phyloP scores from a whole-genome alignment of 371 early-diverging fungal genomes.

The Catenaria anguillulae region DNA sequence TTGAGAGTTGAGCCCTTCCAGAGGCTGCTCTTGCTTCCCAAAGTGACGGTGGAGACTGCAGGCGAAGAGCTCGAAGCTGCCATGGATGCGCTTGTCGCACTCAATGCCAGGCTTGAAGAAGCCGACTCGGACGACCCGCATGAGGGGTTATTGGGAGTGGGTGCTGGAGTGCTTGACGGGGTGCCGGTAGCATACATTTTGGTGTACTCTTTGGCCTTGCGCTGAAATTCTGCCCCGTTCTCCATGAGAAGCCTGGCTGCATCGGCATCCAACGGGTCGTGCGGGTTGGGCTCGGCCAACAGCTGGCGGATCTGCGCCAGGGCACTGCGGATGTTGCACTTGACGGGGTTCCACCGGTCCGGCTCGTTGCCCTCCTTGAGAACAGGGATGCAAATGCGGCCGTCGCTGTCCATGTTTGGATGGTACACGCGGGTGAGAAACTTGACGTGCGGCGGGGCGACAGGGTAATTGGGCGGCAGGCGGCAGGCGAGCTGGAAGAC shows the following conservation, averaged over 20 bases:
- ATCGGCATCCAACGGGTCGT: slow-evolving; percentile 70
- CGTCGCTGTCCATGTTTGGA: slow-evolving; percentile 82
- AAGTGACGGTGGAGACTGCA: too few species aligned
- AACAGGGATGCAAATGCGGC: slow-evolving; percentile 44
- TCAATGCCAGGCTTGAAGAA: too few species aligned
- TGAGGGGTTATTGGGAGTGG: too few species aligned
- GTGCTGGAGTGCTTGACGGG: too few species aligned
- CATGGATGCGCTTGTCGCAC: too few species aligned
- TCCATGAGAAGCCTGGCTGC: slow-evolving; percentile 17
- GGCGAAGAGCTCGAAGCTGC: too few species aligned
- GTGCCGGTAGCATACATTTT: too few species aligned
- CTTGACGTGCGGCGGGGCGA: slow-evolving; percentile 31
- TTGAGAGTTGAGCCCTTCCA: too few species aligned
- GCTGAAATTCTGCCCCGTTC: neutral
- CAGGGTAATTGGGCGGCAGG: neutral
- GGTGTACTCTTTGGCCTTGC: too few species aligned
- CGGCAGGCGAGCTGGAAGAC: neutral
- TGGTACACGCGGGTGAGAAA: slow-evolving; percentile 81
- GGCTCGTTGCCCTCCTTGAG: slow-evolving; percentile 68
- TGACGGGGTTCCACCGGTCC: slow-evolving; percentile 17
- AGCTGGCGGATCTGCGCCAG: slow-evolving; percentile 50
- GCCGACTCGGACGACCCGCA: too few species aligned
- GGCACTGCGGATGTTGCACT: slow-evolving; percentile 22
- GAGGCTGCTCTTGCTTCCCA: too few species aligned
- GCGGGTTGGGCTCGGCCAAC: slow-evolving; percentile 73